Conservation (phyloP, 345 rosid genomes). For the Gossypium turneri region DNA sequence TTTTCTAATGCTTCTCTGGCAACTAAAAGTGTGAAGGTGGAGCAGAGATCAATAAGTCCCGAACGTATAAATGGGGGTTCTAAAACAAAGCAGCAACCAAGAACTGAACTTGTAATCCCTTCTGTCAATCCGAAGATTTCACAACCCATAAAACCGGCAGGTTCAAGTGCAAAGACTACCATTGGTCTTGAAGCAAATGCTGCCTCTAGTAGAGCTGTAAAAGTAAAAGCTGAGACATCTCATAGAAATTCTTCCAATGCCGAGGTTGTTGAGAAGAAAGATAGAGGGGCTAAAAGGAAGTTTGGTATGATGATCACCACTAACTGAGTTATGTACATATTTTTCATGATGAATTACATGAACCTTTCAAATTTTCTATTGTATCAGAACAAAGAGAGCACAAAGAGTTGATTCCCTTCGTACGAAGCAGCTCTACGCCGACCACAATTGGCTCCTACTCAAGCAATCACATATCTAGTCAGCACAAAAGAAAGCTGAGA, state of each 20-base stretch:
- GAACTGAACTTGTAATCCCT: slow-evolving; percentile 48
- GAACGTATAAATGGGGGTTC: slow-evolving; percentile 25
- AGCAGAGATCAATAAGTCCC: slow-evolving; percentile 29
- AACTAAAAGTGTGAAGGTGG: slow-evolving; percentile 31
- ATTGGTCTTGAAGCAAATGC: slow-evolving; percentile 23
- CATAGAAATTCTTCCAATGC: slow-evolving; percentile 25
- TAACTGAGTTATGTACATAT: neutral
- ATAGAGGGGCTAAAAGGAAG: slow-evolving; percentile 65
- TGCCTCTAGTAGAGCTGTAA: slow-evolving; percentile 25
- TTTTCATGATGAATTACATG: slow-evolving; percentile 15
- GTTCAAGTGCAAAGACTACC: slow-evolving; percentile 27
- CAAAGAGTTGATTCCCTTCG: slow-evolving; percentile 65
- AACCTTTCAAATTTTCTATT: slow-evolving; percentile 7
- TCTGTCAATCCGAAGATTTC: slow-evolving; percentile 38
- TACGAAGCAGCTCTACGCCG: slow-evolving; percentile 52
- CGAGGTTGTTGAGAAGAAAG: slow-evolving; percentile 36
- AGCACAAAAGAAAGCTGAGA: slow-evolving; percentile 92
- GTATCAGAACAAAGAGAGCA: slow-evolving; percentile 70
- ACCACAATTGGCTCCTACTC: slow-evolving; percentile 45
- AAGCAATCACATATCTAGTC: slow-evolving; percentile 70
- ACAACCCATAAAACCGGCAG: slow-evolving; percentile 29
- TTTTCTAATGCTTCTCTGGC: slow-evolving; percentile 22
- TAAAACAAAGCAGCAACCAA: slow-evolving; percentile 25
- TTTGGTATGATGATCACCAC: slow-evolving; percentile 39
- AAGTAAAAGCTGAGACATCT: slow-evolving; percentile 41